Conservation (phyloP, 805 yeast genomes). For the Candida stauntonica region DNA sequence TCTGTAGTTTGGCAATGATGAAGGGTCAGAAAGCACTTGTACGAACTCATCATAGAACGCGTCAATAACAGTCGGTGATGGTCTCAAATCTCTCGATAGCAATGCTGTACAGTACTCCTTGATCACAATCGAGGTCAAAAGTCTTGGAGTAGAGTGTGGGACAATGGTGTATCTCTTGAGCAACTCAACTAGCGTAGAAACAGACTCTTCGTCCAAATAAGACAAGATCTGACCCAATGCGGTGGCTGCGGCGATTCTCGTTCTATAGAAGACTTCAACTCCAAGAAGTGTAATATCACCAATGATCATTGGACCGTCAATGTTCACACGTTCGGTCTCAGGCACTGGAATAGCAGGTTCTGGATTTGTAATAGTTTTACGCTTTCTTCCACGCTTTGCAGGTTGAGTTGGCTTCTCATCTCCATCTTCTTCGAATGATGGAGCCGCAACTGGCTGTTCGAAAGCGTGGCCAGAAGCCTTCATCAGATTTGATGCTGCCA, state of each 20-base stretch:
- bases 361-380: constrained; percentile 33
- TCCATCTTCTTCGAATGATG: constrained; percentile 6
- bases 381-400: constrained; percentile 41
- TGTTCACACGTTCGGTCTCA: constrained; percentile 66
- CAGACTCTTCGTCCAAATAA: constrained; percentile 37
- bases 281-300: constrained; percentile 92
- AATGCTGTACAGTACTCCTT: constrained; percentile 55
- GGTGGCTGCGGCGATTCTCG: constrained; percentile 69
- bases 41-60: constrained; percentile 28
- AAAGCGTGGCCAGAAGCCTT: constrained; percentile 65
- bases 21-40: constrained; percentile 38
- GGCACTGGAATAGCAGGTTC: constrained; percentile 42
- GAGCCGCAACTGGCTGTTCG: constrained; percentile 2
- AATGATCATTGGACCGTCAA: constrained; percentile 85
- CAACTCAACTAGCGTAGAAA: constrained; percentile 35
- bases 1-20: constrained; percentile 54
- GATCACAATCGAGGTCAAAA: constrained; percentile 62
- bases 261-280: constrained; percentile 62
- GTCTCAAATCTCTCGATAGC: constrained; percentile 12
- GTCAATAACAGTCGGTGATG: constrained; percentile 28
- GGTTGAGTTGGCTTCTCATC: constrained; percentile 19
- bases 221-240: constrained; percentile 71
- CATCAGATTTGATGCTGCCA: constrained; percentile 71
- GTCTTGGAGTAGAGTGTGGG: constrained; percentile 67
- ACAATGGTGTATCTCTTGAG: constrained; percentile 24